A percentile compares a stretch with the other conserved stretches of the same genome.
phyloP scores from a whole-genome alignment of 2,329 filamentous ascomycete genomes.

The Cercospora beticola region DNA sequence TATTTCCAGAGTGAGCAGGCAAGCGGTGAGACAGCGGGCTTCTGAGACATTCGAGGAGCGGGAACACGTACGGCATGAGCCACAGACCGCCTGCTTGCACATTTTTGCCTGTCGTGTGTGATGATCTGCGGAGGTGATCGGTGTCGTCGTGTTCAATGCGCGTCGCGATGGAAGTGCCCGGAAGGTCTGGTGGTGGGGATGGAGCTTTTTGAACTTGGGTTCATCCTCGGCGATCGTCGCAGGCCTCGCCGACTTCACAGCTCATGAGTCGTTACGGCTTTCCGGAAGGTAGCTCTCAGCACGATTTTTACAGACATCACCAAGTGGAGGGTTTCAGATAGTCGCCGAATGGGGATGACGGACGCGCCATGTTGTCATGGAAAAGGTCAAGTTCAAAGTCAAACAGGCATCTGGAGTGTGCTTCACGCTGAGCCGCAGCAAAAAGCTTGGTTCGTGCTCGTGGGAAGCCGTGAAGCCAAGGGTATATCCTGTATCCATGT shows the following conservation, averaged over 20 bases:
- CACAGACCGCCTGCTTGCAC: slow-evolving; percentile 65
- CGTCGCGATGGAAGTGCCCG: not conserved
- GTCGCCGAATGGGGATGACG: not conserved
- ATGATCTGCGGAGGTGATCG: not conserved
- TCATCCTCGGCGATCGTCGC: slow-evolving; percentile 2
- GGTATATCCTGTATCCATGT: not conserved
- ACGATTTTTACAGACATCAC: not conserved
- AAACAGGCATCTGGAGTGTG: not conserved
- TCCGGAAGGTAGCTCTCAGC: not conserved
- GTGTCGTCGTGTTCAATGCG: not conserved
- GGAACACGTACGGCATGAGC: slow-evolving; percentile 47
- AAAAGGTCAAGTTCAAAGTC: not conserved
- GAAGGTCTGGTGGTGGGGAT: not conserved
- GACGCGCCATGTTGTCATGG: not conserved
- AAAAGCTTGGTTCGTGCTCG: not conserved
- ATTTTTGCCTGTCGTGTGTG: slow-evolving; percentile 43
- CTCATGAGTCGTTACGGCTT: not conserved
- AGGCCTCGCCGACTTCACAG: not conserved
- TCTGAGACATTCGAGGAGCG: not conserved
- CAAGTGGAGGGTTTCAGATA: not conserved
- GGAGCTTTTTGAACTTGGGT: not conserved
- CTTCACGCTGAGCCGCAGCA: not conserved
- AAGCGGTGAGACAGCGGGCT: too few species aligned
- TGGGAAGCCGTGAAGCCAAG: not conserved
- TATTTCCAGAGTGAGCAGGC: slow-evolving; percentile 25